Percentiles rank a stretch among this genome's conserved stretches.
These are phyloP conservation scores for Ceratobasidium sp. DNA, from an alignment of 1,284 basidiomycete genomes.

Conservation along the genomic window DNA sequence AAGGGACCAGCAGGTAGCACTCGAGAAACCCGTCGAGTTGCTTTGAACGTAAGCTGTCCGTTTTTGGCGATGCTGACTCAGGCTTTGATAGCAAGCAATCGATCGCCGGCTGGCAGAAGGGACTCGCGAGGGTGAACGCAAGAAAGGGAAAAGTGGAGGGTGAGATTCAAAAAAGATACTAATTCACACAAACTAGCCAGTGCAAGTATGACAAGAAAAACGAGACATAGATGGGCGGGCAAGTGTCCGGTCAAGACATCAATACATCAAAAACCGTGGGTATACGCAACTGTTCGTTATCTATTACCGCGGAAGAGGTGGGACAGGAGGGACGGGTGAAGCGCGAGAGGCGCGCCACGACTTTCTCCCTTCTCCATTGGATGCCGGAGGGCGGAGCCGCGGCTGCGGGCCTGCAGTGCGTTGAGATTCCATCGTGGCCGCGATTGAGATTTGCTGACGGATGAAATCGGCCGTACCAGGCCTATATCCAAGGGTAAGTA, in stretches of 20 bases:
- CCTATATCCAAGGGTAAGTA: not conserved
- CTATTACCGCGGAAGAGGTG: constrained; percentile 34
- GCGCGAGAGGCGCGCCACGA: constrained; percentile 39
- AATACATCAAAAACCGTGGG: constrained; percentile 26
- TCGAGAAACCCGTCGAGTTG: no score
- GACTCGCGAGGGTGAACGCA: no score
- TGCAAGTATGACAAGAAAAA: constrained; percentile 11
- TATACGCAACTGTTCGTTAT: constrained; percentile 8
- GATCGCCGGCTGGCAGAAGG: no score
- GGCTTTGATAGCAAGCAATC: no score
- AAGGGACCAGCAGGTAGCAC: no score
- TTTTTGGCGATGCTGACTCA: no score
- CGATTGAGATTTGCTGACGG: constrained; percentile 34
- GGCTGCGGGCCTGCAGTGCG: constrained; percentile 18
- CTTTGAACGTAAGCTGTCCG: no score
- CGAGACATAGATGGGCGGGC: constrained; percentile 3
- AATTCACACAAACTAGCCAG: constrained; percentile 20
- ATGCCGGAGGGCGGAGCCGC: constrained; percentile 28
- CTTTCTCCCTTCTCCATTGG: constrained; percentile 23
- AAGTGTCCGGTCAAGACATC: constrained; percentile 15
- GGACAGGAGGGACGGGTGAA: constrained; percentile 39
- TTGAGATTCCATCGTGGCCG: constrained; percentile 36
- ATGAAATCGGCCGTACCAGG: constrained; percentile 36
- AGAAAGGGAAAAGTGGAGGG: no score
- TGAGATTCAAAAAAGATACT: constrained; percentile 8